Base-by-base conservation (phyloP, 176 grass and related monocot genomes). In the Chrysopogon serrulatus region DNA sequence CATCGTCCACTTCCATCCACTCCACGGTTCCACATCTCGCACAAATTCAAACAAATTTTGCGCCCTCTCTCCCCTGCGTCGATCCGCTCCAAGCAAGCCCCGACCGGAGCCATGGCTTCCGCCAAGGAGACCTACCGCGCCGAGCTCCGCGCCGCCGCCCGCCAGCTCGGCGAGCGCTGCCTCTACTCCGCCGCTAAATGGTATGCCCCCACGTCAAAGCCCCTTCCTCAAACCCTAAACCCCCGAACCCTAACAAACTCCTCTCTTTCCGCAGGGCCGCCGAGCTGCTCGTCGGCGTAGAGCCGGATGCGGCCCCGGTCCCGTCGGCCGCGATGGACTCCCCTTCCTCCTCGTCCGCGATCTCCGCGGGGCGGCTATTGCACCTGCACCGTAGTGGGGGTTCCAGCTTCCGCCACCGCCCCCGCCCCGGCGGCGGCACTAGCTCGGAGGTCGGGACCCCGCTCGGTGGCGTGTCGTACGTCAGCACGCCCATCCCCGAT, bases 101-200 rank as follows among this genome's bases (percentile, higher is more conserved):
- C 21, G 18, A 27, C 33, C 36, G 72, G 31, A 63, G 21, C 71
- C 10, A 94, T 94, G 92, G 81, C 90, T 24, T 85, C 87, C 77
- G 76, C 69, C 74, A 95, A 94, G 77, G 96, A 98, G 44, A 85
- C 23, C 65, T 96, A 90, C 84, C 91, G 96, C 82, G 82, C 65
- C 83, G 96, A 98, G 93, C 96, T 98, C 77, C 87, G 91, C 42
- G 78, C 91, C 39, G 91, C 96, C 71, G 76, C 73, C 24, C 89
- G 85, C 56, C 93, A 98, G 48, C 96, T 98, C 78, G 85, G 85
- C 44, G 96, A 98, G 7, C 96, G 96, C 77, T 86, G 93, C 77
- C 91, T 98, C 83, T 91, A 98, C 80, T 90, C 93, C 14, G 91
- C 93, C 83, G 87, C 96, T 19, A 98, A 94, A 94, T 98, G 96